Percentiles rank a stretch among this genome's conserved stretches.
Evolutionary conservation across 192 early-diverging fungal species (phyloP).

Genomic region (Coemansia sp.): DNA sequence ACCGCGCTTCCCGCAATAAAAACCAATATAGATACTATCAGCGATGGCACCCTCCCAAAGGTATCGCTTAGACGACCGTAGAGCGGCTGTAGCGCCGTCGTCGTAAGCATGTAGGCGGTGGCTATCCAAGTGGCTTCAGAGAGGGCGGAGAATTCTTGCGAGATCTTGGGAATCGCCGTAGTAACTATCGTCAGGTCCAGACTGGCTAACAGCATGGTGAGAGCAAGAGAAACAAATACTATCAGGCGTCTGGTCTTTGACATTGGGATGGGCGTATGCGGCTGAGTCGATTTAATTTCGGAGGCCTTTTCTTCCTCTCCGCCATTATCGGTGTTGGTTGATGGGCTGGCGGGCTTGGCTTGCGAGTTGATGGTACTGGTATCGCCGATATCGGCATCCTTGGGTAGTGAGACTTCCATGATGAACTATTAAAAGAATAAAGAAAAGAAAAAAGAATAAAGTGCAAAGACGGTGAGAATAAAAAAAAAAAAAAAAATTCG

Average conservation of each 20-base stretch:
- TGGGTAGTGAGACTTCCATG: background rate
- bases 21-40: constrained; percentile 55
- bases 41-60: constrained; percentile 67
- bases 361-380: background rate
- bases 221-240: constrained; percentile 45
- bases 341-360: background rate
- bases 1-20: constrained; percentile 57
- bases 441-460: background rate
- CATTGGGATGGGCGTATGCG: constrained; percentile 7
- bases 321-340: background rate
- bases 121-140: constrained; percentile 76
- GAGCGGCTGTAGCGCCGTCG: constrained; percentile 72
- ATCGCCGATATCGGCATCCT: background rate
- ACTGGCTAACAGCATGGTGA: constrained; percentile 58
- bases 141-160: constrained; percentile 55
- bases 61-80: constrained; percentile 80
- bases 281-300: background rate
- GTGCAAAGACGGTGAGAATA: no score
- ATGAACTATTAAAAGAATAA: background rate
- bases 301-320: background rate
- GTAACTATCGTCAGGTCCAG: constrained; percentile 65
- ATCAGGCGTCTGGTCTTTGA: constrained; percentile 17
- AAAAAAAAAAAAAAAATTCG: background rate
- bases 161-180: constrained; percentile 61
- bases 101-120: constrained; percentile 63